Conservation (phyloP, 2,329 filamentous ascomycete species). For the Talaromyces rugulosus region DNA sequence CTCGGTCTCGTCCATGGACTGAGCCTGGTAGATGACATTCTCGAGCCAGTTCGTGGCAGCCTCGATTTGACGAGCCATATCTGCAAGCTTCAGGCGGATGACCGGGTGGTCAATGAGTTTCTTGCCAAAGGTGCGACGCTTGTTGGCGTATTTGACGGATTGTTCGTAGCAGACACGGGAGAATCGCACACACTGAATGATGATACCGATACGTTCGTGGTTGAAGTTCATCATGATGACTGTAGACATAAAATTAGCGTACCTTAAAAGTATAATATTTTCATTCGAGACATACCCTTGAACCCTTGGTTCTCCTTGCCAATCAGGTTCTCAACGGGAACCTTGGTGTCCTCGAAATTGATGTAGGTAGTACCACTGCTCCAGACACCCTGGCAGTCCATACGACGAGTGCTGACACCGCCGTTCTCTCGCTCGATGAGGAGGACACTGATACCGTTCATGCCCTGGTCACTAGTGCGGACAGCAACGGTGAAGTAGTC, state of each 20-base stretch:
- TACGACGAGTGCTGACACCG: constrained; percentile 86
- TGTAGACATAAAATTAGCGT: constrained; percentile 20
- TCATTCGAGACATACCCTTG: constrained; percentile 54
- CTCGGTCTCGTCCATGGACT: constrained; percentile 89
- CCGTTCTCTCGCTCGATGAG: constrained; percentile 82
- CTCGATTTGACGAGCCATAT: constrained; percentile 98
- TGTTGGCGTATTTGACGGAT: constrained; percentile 93
- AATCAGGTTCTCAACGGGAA: constrained; percentile 96
- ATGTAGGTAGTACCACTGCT: constrained; percentile 93
- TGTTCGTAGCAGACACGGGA: constrained; percentile 96
- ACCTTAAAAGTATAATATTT: background rate
- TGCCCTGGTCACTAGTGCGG: constrained; percentile 79
- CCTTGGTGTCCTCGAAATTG: constrained; percentile 98
- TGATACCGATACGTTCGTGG: constrained; percentile 97
- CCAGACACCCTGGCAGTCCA: constrained; percentile 99
- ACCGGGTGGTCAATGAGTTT: constrained; percentile 95
- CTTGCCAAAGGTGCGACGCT: constrained; percentile 94
- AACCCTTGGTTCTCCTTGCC: constrained; percentile 98
- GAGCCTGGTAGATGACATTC: constrained; percentile 87
- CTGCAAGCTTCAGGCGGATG: constrained; percentile 93
- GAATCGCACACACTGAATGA: constrained; percentile 96
- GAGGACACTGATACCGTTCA: constrained; percentile 87
- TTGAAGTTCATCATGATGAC: constrained; percentile 99
- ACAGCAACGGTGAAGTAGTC: constrained; percentile 99
- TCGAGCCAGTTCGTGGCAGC: constrained; percentile 97